Evolutionary conservation across 2,329 filamentous ascomycete genomes (phyloP).

Genomic region (Stachybotrys chlorohalonatus): DNA sequence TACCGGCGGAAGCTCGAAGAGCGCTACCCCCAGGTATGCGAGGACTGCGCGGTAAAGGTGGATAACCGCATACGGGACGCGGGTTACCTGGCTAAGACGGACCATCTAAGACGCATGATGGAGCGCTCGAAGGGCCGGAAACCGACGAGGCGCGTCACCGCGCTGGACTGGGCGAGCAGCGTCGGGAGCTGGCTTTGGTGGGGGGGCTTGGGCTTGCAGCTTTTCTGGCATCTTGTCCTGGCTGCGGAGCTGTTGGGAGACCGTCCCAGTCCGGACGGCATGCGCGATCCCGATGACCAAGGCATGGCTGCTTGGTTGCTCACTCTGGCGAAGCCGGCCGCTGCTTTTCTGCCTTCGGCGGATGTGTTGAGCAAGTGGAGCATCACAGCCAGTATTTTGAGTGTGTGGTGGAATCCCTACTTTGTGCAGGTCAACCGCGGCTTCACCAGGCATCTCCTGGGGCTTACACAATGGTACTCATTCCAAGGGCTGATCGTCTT

Average conservation of each 20-base stretch:
- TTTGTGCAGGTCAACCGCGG: conserved; percentile 52
- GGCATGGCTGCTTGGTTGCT: conserved; percentile 7
- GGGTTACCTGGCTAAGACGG: conserved; percentile 76
- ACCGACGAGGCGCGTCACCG: conserved; percentile 18
- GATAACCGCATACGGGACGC: conserved; percentile 59
- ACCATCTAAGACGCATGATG: conserved; percentile 67
- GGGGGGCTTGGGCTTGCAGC: conserved; percentile 34
- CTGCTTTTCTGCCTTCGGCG: conserved; percentile 27
- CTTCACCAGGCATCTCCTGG: conserved; percentile 49
- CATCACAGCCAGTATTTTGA: conserved; percentile 38
- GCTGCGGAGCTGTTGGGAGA: conserved; percentile 15
- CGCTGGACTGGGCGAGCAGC: conserved; percentile 32
- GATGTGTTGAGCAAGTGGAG: conserved; percentile 36
- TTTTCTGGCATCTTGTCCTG: conserved; percentile 39
- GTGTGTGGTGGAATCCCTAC: conserved; percentile 61
- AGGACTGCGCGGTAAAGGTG: conserved; percentile 67
- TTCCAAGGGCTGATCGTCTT: conserved; percentile 52
- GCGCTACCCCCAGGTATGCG: conserved; percentile 84
- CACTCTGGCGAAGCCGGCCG: conserved; percentile 7
- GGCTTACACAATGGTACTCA: conserved; percentile 56
- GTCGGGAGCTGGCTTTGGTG: conserved; percentile 39
- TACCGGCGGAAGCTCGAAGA: conserved; percentile 68
- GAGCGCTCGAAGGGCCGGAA: conserved; percentile 45
- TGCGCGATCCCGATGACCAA: conserved; percentile 22
- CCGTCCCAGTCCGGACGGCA: conserved; percentile 13